Evolutionary conservation across 2,329 filamentous ascomycete species (phyloP), one percentile per base, ranked within the genome.

Genomic region (Aspergillus fumigatiaffinis): DNA sequence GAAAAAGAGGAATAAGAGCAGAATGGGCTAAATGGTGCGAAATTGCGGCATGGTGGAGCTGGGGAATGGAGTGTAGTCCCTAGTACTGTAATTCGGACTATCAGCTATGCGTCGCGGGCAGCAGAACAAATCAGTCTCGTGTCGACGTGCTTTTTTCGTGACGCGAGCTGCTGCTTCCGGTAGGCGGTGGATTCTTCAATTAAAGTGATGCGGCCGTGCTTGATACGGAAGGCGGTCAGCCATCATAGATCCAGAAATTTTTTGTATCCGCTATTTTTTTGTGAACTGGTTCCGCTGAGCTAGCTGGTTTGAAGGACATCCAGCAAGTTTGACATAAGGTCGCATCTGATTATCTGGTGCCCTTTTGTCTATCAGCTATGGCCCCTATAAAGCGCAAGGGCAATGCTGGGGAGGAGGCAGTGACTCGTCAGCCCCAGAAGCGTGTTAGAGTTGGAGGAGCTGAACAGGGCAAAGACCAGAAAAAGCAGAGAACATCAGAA

Each of bases 381-480:
- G 76, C 74, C 60, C 76, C 75, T 41, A 70, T 76, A 14, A 79
- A 79, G 68, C 75, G 77, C 66, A 79, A 79, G 68, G 73, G 71
- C 60, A 72, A 73, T 63, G 67, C 67, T 54, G 69, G 70, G 21
- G 72, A 76, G 54, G 71, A 76, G 58, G 61, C 67, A 48, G 60
- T 63, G 59, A 51, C 71, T 63, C 68, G 70, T 56, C 71, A 74
- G 51, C 69, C 68, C 7, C 73, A 75, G 60, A 77, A 77, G 62
- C 72, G 75, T 60, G 74, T 70, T 32, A 73, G 75, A 56, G 73
- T 77, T 51, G 71, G 68, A 56, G 70, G 68, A 56, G 70, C 68
- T 52, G 71, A 72, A 25, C 72, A 71, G 42, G 59, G 48, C 55
- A 71, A 71, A 63, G 70, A 73, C 54, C 62, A 66, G 42, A 72